Conservation (phyloP, 768 basidiomycete genomes). For the Leucogyrophana mollusca region DNA sequence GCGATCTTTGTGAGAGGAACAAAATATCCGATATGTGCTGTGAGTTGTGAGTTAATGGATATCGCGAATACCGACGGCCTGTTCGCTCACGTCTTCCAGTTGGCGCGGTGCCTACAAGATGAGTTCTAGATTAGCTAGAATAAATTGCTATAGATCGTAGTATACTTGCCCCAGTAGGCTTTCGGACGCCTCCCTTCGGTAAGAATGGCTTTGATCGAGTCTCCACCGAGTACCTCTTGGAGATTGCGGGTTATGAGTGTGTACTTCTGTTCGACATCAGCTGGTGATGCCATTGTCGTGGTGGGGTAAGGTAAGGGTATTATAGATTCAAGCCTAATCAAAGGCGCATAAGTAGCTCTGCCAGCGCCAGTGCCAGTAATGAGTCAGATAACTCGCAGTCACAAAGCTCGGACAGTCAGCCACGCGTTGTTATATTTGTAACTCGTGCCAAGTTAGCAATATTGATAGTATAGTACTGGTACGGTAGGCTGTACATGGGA, state of each 20-base stretch:
- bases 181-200: conserved; percentile 74
- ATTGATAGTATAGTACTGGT: no score
- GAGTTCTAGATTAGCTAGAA: conserved; percentile 1
- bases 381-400: no score
- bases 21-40: conserved; percentile 97
- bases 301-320: no score
- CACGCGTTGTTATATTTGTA: no score
- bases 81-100: conserved; percentile 84
- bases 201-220: conserved; percentile 77
- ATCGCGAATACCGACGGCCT: conserved; percentile 1
- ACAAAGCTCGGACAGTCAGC: no score
- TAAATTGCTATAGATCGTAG: conserved; percentile 1
- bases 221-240: conserved; percentile 86
- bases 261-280: conserved; percentile 49
- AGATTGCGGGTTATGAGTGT: conserved; percentile 83
- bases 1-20: conserved; percentile 94
- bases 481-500: no score
- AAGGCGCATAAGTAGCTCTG: no score
- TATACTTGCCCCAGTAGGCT: conserved; percentile 86
- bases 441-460: no score
- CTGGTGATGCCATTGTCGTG: conserved; percentile 28
- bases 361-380: no score
- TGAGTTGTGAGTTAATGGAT: conserved; percentile 2
- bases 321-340: no score
- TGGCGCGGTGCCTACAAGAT: conserved; percentile 74